phyloP scores from a whole-genome alignment of 1,139 yeast genomes.

The Meyerozyma guilliermondii region DNA sequence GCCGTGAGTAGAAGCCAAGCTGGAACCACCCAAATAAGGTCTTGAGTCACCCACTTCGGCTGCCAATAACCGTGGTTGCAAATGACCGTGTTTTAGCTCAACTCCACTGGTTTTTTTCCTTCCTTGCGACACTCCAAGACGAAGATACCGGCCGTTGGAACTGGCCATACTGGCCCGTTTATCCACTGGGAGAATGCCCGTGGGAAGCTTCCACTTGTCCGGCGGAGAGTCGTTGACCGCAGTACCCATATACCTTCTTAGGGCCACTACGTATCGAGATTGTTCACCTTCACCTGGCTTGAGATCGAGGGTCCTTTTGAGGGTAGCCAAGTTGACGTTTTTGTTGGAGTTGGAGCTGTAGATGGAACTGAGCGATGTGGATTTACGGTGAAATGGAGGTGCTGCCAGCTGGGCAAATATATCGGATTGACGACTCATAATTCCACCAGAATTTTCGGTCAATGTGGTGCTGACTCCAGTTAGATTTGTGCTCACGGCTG shows the following conservation, averaged over 20 bases:
- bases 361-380: conserved; percentile 35
- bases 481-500: neutral
- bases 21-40: neutral
- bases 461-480: neutral
- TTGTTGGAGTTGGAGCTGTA: conserved; percentile 30
- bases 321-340: conserved; percentile 34
- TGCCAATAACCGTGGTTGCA: conserved; percentile 70
- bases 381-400: conserved; percentile 18
- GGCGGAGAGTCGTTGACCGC: conserved; percentile 55
- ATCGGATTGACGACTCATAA: conserved; percentile 2
- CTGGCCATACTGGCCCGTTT: conserved; percentile 22
- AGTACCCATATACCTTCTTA: conserved; percentile 50
- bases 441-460: neutral
- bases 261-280: conserved; percentile 49
- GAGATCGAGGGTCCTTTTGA: conserved; percentile 32
- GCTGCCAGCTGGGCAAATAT: conserved; percentile 10
- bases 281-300: conserved; percentile 49
- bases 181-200: conserved; percentile 52
- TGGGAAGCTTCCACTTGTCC: conserved; percentile 58
- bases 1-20: neutral
- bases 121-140: conserved; percentile 20
- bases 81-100: conserved; percentile 70
- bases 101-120: conserved; percentile 43
- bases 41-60: conserved; percentile 65
- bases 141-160: conserved; percentile 27